Evolutionary conservation across 2,329 filamentous ascomycete genomes (phyloP), one percentile per base, ranked within the genome.

Genomic region (Botryosphaeria dothidea): DNA sequence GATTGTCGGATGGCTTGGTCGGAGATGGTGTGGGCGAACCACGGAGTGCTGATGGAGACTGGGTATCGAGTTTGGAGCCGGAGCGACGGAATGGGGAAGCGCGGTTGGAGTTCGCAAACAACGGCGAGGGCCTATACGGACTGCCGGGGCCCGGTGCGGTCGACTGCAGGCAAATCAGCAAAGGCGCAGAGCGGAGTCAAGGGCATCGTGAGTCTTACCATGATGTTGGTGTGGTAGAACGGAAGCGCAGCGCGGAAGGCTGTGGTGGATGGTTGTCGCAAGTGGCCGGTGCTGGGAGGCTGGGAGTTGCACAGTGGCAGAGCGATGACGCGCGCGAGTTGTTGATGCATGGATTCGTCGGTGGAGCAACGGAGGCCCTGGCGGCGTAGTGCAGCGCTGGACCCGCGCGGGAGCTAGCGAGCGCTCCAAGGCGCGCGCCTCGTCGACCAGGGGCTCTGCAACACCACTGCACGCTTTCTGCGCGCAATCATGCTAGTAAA

Each of bases 71-170:
- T 61, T 34, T 51, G 11, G 80, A 79, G 66, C 77, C 77, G 17
- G 79, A 76, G 29, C 80, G 75, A 65, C 78, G 75, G 68, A 82
- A 82, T 48, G 80, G 80, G 64, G 80, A 82, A 52, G 78, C 74
- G 67, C 80, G 78, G 34, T 48, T 48, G 51, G 62, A 74, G 70
- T 76, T 78, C 69, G 77, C 78, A 73, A 80, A 80, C 67, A 81
- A 77, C 21, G 76, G 76, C 15, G 77, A 79, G 46, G 78, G 79
- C 69, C 78, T 80, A 70, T 77, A 75, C 61, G 72, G 73, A 15
- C 74, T 73, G 27, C n/a, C 17, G 29, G 49, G 25, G 48, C 38
- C 61, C 21, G 61, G 61, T 25, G 61, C 51, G 27, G 61, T 15
- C 49, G 61, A 64, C 61, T 64, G 38, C 7, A 23, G 3, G 27